Evolutionary conservation across 371 early-diverging fungal genomes (phyloP), one percentile per base, ranked within the genome.

Genomic region (Syncephalis plumigaleata): DNA sequence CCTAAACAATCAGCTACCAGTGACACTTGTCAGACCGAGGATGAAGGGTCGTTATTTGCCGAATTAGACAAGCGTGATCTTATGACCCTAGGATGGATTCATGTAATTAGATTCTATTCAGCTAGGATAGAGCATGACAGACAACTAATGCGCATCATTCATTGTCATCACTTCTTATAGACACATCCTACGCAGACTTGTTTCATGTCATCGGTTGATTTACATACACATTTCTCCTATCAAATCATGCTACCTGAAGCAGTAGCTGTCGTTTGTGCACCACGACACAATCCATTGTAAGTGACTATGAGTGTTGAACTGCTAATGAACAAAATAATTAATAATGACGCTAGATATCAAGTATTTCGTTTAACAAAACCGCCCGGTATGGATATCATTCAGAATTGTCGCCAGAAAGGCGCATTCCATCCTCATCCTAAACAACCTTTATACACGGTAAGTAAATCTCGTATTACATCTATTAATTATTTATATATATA

Each of bases 241-340:
- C 93, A 92, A n/a, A 58, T 87, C 36, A 85, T 88, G 81, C 64
- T 92, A 0, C 89, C 91, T 9, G 93, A 92, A 54, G 91, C 93
- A 21, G 84, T 92, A 43, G 92, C 93, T 9, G 86, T 92, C 50
- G 93, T 92, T 2, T 80, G 87, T 49, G 68, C 91, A 1, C 92
- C 92, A 0, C 69, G 65, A 36, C 67, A 83, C 45, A 61, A 61
- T 1, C 87, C 83, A 50, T 69, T 67, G 76, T 79, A 36, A 17
- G 26, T n/a, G 9, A 48, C n/a, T n/a, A 8, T 7, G 26, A 21
- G 22, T 48, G 24, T n/a, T n/a, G n/a, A n/a, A n/a, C n/a, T n/a
- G n/a, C n/a, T n/a, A n/a, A n/a, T n/a, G n/a, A n/a, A n/a, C n/a
- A n/a, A n/a, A n/a, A n/a, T n/a, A n/a, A n/a, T n/a, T n/a, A n/a